A percentile compares a stretch with the other conserved stretches of the same genome.
Evolutionary conservation across 495 filamentous ascomycete genomes (phyloP).

Genomic region (Aspergillus panamensis): DNA sequence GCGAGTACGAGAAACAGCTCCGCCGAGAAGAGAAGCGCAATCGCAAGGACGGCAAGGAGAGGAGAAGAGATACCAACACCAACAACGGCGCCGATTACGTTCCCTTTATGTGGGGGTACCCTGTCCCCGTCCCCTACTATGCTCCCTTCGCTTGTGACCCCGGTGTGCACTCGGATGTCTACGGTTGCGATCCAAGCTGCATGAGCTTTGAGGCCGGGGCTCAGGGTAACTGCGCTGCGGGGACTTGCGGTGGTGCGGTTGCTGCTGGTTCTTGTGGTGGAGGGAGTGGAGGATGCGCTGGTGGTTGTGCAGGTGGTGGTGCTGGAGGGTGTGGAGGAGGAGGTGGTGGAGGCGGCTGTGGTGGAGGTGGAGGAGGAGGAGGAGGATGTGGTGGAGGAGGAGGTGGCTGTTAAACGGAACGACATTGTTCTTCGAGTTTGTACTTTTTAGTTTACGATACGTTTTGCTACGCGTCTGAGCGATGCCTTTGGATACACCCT

Average conservation of each 20-base stretch:
- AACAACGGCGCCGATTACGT: neutral
- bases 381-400: slow-evolving; percentile 24
- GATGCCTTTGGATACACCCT: too few species aligned
- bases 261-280: slow-evolving; percentile 53
- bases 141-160: slow-evolving; percentile 50
- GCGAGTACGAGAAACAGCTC: slow-evolving; percentile 57
- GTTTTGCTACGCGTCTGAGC: neutral
- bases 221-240: slow-evolving; percentile 45
- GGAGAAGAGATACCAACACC: slow-evolving; percentile 30
- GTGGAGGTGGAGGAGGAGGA: slow-evolving; percentile 32
- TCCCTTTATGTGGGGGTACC: slow-evolving; percentile 44
- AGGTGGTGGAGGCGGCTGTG: slow-evolving; percentile 36
- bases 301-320: slow-evolving; percentile 32
- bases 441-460: slow-evolving; percentile 1
- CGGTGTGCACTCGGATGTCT: slow-evolving; percentile 38
- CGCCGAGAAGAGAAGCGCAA: slow-evolving; percentile 61
- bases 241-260: slow-evolving; percentile 51
- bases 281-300: slow-evolving; percentile 33
- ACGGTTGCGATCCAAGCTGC: slow-evolving; percentile 45
- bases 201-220: slow-evolving; percentile 38
- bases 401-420: slow-evolving; percentile 12
- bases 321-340: slow-evolving; percentile 42
- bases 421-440: neutral
- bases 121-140: slow-evolving; percentile 51
- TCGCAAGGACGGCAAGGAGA: slow-evolving; percentile 29